Base-by-base conservation (phyloP, 1,139 yeast species). In the Nakaseomyces kungkrabaensis region DNA sequence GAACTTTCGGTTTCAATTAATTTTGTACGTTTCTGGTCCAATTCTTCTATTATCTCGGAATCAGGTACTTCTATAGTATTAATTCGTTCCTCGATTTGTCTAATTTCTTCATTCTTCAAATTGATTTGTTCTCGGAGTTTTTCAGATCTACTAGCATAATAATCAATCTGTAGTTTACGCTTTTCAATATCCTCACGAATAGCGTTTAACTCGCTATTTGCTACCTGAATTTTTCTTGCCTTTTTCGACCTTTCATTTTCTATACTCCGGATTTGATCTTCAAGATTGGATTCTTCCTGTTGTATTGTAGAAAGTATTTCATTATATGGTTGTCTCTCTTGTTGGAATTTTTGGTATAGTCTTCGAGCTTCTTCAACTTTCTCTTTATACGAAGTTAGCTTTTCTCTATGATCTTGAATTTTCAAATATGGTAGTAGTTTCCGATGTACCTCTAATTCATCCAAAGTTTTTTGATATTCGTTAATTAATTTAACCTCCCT, bases 381-480 rank as follows among this genome's bases (percentile, higher is more conserved):
- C 24, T 59, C 58, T 57, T 77, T 78, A 47, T 74, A 67, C 11
- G 63, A 61, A 33, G 70, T 67, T 46, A 72, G 70, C 49, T 69
- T 69, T n/a, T 61, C 66, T 53, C 75, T 80, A 52, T 76, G 70
- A 49, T 79, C 84, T 47, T 78, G 77, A 3, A 79, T 67, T 52
- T 75, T 74, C 0, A 82, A 87, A 63, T 79, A 82, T 0, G 89
- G 89, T 37, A 82, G 62, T 37, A 82, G 66, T 54, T 72, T 71
- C 48, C 70, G 68, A 60, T 82, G 82, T 42, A 71, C 63, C 10
- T 71, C 72, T 8, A 82, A 67, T 45, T 78, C 77, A 37, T 66
- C 59, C 33, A 74, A 59, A 49, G 65, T 68, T 34, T 56, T 55
- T 48, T 65, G 65, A 42, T 62, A 68, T 25, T 61, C 63, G 47